Evolutionary conservation across 352 stramenopile species (phyloP).

Genomic region (Phytophthora meadii): DNA sequence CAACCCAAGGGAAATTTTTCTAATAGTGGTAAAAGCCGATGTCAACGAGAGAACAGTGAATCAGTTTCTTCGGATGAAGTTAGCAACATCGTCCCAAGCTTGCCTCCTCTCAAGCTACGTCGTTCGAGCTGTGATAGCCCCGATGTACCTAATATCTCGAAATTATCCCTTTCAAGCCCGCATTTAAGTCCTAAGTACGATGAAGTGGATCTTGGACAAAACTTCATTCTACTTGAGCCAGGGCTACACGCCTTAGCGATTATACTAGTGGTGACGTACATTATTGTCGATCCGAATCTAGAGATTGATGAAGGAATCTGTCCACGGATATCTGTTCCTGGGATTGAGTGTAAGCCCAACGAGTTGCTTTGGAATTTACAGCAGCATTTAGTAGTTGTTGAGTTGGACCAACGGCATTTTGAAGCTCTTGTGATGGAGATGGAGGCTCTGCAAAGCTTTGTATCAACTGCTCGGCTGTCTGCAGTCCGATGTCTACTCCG

Average conservation of each 20-base stretch:
- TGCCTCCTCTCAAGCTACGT: slow-evolving; percentile 31
- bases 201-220: neutral
- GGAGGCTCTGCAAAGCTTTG: slow-evolving; percentile 33
- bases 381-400: slow-evolving; percentile 34
- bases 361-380: slow-evolving; percentile 62
- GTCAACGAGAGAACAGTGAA: neutral
- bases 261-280: slow-evolving; percentile 36
- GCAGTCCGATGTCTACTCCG: slow-evolving; percentile 44
- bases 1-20: neutral
- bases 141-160: neutral
- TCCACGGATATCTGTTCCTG: slow-evolving; percentile 42
- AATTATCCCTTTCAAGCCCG: slow-evolving; percentile 11
- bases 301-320: slow-evolving; percentile 48
- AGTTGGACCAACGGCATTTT: slow-evolving; percentile 26
- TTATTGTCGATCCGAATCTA: slow-evolving; percentile 43
- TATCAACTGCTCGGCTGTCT: slow-evolving; percentile 33
- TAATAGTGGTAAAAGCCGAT: neutral
- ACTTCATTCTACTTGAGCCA: slow-evolving; percentile 23
- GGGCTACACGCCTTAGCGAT: slow-evolving; percentile 39
- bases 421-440: slow-evolving; percentile 44
- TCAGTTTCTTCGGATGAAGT: neutral
- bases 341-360: neutral
- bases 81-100: neutral
- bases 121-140: neutral
- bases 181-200: neutral